Evolutionary conservation across 805 yeast genomes (phyloP), one percentile per base, ranked within the genome.

Genomic region (Candida palmyrensis): DNA sequence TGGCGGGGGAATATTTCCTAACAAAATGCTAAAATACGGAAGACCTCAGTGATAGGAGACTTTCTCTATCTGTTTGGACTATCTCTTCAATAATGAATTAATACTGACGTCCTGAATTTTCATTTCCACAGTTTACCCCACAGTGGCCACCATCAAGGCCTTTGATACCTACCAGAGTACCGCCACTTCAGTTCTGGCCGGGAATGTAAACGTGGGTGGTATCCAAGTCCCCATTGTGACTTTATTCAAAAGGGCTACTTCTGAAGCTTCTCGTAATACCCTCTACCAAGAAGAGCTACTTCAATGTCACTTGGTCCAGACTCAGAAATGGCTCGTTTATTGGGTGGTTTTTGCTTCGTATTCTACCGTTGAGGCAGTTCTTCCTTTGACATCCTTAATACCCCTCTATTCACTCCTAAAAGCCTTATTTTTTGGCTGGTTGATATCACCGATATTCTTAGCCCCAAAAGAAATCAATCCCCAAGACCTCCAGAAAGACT

Each of bases 291-390:
- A 44, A 18, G 36, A 40, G 32, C n/a, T 24, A 3, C 33, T 56
- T 30, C 57, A 52, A 34, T 30, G 32, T 18, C 53, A 49, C 32
- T 45, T 59, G 34, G 39, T 57, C 23, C 23, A 49, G 5, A 42
- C 61, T 26, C 63, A 66, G 41, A 61, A 69, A 55, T 66, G 70
- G 71, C 47, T 58, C 18, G 51, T 62, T 18, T 62, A 82, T 55
- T 86, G 95, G 95, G 63, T 81, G 9, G 77, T 82, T 1, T 55
- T 70, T 33, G 69, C 79, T 6, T 51, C 67, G 27, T 44, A 62
- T 6, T 54, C 59, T 1, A 43, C 58, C 9, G 73, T 69, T 37
- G 61, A 69, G 27, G 49, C 60, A 20, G 42, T 74, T 13, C 55
- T 70, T 7, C 60, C 73, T 14, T 32, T 83, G n/a, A 47, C 67